Evolutionary conservation across 2,329 filamentous ascomycete species (phyloP).

Genomic region (Fonsecaea pedrosoi): DNA sequence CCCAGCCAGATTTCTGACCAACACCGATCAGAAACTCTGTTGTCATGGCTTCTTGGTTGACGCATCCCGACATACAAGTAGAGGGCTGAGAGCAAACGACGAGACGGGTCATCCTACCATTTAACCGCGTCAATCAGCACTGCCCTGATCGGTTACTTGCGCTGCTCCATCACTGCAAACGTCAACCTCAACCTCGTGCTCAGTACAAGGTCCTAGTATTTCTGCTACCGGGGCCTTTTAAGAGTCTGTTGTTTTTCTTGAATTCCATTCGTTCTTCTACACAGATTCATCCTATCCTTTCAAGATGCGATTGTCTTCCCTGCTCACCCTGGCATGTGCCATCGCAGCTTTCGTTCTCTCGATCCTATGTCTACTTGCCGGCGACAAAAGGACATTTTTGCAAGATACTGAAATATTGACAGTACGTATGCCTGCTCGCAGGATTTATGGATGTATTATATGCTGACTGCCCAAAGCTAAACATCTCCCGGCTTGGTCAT

Average conservation of each 20-base stretch:
- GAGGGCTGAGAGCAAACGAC: slow-evolving; percentile 15
- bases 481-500: slow-evolving; percentile 62
- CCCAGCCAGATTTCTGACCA: slow-evolving; percentile 23
- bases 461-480: slow-evolving; percentile 53
- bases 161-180: background rate
- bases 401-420: slow-evolving; percentile 64
- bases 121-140: slow-evolving; percentile 13
- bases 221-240: background rate
- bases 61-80: slow-evolving; percentile 11
- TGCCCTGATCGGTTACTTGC: background rate
- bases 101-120: background rate
- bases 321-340: slow-evolving; percentile 60
- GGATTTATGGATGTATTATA: background rate
- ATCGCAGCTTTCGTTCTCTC: slow-evolving; percentile 64
- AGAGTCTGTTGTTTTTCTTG: slow-evolving; percentile 6
- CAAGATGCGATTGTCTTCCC: slow-evolving; percentile 54
- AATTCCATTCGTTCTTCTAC: slow-evolving; percentile 16
- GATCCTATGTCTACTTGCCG: slow-evolving; percentile 67
- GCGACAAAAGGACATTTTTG: slow-evolving; percentile 62
- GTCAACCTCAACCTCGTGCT: background rate
- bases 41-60: slow-evolving; percentile 27
- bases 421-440: slow-evolving; percentile 46
- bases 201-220: background rate
- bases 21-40: slow-evolving; percentile 10
- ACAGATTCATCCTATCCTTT: background rate